A percentile compares a stretch with the other conserved stretches of the same genome.
phyloP scores from a whole-genome alignment of 2,329 filamentous ascomycete genomes.

The Chrysosporium queenslandicum region DNA sequence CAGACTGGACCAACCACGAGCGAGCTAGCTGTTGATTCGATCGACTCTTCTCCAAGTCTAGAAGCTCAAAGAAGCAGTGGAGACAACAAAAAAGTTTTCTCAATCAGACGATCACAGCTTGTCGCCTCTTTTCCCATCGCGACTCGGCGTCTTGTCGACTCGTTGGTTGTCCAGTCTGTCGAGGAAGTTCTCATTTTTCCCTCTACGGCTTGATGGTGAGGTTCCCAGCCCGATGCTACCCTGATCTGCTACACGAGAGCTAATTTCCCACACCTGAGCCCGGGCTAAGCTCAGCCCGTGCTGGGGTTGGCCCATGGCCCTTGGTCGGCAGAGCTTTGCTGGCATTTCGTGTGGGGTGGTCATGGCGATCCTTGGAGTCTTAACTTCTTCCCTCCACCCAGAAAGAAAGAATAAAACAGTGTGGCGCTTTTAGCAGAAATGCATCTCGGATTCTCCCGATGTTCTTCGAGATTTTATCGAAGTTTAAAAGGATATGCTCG shows the following conservation, averaged over 20 bases:
- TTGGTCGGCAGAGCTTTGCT: not conserved
- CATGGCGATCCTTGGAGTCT: not conserved
- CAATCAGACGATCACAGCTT: not conserved
- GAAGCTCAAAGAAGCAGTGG: not conserved
- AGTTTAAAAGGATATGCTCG: too few species aligned
- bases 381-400: not conserved
- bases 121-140: too few species aligned
- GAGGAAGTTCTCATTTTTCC: too few species aligned
- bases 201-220: not conserved
- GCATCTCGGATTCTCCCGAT: not conserved
- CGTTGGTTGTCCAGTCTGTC: too few species aligned
- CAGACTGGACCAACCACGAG: not conserved
- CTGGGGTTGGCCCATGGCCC: not conserved
- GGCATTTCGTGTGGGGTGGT: not conserved
- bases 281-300: not conserved
- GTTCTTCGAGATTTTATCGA: not conserved
- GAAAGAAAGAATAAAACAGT: not conserved
- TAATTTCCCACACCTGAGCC: not conserved
- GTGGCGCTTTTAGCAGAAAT: not conserved
- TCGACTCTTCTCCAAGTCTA: not conserved
- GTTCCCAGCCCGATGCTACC: slow-evolving; percentile 1
- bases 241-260: not conserved
- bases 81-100: not conserved
- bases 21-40: not conserved
- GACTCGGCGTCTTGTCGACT: too few species aligned